phyloP scores from a whole-genome alignment of 306 rosid genomes.

The cucumber (Cucumis sativus) region Cucumber_9930_V3 NC_026657.2:39074001-39074500 shows the following conservation, averaged over 20 bases:
- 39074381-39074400: slow-evolving; percentile 16
- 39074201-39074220: background rate
- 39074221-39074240: background rate
- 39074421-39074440: background rate
- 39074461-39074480: slow-evolving; percentile 30
- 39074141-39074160: background rate
- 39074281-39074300: slow-evolving; percentile 61
- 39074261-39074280: slow-evolving; percentile 79
- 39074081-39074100: background rate
- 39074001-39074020: background rate
- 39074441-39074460: background rate
- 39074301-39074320: background rate
- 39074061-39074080: background rate
- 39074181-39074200: background rate
- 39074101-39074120: background rate
- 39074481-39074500: slow-evolving; percentile 26
- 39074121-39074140: background rate
- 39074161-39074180: background rate
- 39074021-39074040: background rate
- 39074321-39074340: background rate
- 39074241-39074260: slow-evolving; percentile 84
- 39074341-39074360: background rate
- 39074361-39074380: background rate
- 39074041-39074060: background rate
- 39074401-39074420: background rate